Evolutionary conservation across 768 basidiomycete genomes (phyloP), one percentile per base, ranked within the genome.

Genomic region (Leccinellum albellum): DNA sequence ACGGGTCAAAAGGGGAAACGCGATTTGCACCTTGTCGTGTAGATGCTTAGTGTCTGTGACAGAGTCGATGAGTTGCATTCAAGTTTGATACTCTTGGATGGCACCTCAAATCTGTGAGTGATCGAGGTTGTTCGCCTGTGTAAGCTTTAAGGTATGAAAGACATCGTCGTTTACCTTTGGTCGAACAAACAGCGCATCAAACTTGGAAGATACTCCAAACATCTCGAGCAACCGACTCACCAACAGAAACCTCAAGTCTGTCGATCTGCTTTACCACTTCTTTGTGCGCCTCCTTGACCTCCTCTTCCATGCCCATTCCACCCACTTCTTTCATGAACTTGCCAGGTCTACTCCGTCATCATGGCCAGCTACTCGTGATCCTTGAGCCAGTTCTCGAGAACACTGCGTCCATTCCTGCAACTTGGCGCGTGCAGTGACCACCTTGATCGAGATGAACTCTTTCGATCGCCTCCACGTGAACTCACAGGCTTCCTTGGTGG

Each of bases 371-470:
- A 95, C 69, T 98, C 93, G 66, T 99, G 97, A 70, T 97, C 94
- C 70, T 96, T 94, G 66, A 95, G 78, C 88, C 96, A 98, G 47
- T 91, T 91, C 55, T 89, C 78, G 24, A 98, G 72, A 72, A 3
- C 97, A 98, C 13, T 88, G 75, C 58, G 86, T 82, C 44, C 94
- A 78, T 67, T 97, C 94, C 72, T 94, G 91, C 46, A 98, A 75
- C 73, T 94, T 94, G 31, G 86, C 87, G 64, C 98, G 96, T 1
- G 91, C 95, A 9, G 93, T 85, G 12, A 81, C 78, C 48, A 99
- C 88, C 74, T 97, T 97, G 79, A 98, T 97, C 6, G 94, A 95
- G 57, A 98, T 95, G 73, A 98, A 98, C n/a, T n/a, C n/a, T n/a
- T n/a, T n/a, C n/a, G n/a, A n/a, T n/a, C 96, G 83, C 74, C 93